Evolutionary conservation across 495 filamentous ascomycete species (phyloP), one percentile per base, ranked within the genome.

Genomic region (Tetracladium setigerum): DNA sequence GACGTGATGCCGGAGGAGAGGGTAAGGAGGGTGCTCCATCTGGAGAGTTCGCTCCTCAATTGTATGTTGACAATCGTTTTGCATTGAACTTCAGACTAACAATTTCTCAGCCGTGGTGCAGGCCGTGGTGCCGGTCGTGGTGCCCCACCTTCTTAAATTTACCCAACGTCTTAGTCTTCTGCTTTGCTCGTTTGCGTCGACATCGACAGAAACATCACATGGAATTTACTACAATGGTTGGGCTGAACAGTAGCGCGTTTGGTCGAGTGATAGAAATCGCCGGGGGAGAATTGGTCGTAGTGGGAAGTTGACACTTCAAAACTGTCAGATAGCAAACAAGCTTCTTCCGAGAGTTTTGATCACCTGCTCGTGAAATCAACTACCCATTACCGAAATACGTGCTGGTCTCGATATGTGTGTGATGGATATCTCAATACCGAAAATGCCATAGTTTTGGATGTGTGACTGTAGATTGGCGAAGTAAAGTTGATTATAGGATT

Each of bases 1-100:
- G 54, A 46, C 74, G 87, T 68, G 86, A 89, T 58, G 87, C 89
- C 65, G 83, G 80, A 62, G 83, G 86, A 62, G 88, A 86, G 66
- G 83, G 81, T 64, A 95, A 95, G 80, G 94, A 97, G 79, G 89
- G 91, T 63, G 90, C 84, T 77, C 85, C 87, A 60, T 87, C 92
- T 59, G 86, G 87, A 68, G 89, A 89, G 68, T 98, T 95, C 73
- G 85, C 84, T 73, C 92, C 92, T 60, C 79, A 82, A 68, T 98
- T 98, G 83, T 81, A 67, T 73, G 79, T 71, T 46, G 13, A 27
- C 30, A 34, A 30, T 12, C 2, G 2, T 14, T 18, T 2, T 17
- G 2, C 30, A 16, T 36, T 43, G 17, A 13, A 11, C 16, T 12
- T n/a, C 9, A 37, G 15, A 72, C 63, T 44, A 52, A 44, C 52